Conservation (phyloP, 257 asterid genomes). For the Dorcoceras hygrometricum region DNA sequence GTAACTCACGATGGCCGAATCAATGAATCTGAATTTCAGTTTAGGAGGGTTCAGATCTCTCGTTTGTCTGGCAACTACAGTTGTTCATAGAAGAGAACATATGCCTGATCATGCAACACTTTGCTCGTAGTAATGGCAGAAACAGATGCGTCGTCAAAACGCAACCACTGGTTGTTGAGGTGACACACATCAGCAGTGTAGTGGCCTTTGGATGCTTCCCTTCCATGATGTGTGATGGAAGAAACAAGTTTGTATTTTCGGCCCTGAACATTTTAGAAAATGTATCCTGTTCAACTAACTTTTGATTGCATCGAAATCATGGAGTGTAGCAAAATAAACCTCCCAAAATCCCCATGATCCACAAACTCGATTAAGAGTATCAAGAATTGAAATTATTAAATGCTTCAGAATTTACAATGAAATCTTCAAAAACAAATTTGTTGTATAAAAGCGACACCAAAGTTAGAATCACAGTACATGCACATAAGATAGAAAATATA, state of each 20-base stretch:
- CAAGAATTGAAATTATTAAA: neutral
- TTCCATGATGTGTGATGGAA: slow-evolving; percentile 88
- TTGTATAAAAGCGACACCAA: neutral
- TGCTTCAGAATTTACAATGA: neutral
- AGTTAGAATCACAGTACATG: neutral
- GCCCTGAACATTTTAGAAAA: slow-evolving; percentile 43
- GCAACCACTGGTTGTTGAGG: slow-evolving; percentile 69
- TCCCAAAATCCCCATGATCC: neutral
- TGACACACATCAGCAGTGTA: slow-evolving; percentile 72
- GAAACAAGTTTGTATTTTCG: slow-evolving; percentile 78
- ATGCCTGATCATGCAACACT: slow-evolving; percentile 83
- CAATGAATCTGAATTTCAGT: slow-evolving; percentile 10
- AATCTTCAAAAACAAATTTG: no score
- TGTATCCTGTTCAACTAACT: neutral
- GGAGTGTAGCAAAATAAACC: no score
- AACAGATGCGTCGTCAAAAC: slow-evolving; percentile 79
- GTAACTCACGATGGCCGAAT: neutral
- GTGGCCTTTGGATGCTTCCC: slow-evolving; percentile 90
- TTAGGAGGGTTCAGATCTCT: neutral
- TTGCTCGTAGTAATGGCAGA: slow-evolving; percentile 44
- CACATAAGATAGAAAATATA: no score
- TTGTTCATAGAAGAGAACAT: slow-evolving; percentile 78
- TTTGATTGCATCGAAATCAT: no score
- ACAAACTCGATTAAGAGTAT: neutral
- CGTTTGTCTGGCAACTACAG: slow-evolving; percentile 29